These are phyloP conservation scores for Leishmania amazonensis DNA, from an alignment of 208 protist species.

Conservation along the genomic window DNA sequence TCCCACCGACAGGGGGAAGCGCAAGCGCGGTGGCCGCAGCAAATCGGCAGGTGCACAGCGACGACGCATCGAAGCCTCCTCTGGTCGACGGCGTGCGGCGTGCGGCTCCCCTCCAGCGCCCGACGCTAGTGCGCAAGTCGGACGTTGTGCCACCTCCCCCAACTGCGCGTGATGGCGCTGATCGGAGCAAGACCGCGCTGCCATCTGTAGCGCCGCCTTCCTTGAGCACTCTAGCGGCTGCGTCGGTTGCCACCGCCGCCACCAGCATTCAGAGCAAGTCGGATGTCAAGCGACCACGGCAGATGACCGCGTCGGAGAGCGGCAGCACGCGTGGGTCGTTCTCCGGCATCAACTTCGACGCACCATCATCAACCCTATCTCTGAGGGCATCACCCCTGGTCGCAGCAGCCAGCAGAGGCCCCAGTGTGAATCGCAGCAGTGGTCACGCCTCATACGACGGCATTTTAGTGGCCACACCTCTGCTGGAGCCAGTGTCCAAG, in stretches of 20 bases:
- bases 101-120: conserved; percentile 20
- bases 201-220: neutral
- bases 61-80: neutral
- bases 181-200: neutral
- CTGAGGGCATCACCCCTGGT: neutral
- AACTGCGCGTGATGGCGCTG: neutral
- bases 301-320: conserved; percentile 3
- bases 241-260: neutral
- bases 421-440: neutral
- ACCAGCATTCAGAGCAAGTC: neutral
- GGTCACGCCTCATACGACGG: neutral
- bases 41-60: neutral
- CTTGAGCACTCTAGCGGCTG: neutral
- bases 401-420: neutral
- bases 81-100: conserved; percentile 2
- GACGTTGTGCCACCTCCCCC: neutral
- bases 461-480: neutral
- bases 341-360: neutral
- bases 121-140: conserved; percentile 15
- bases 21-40: neutral
- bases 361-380: neutral
- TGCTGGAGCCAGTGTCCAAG: neutral
- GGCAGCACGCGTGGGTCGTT: neutral
- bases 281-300: conserved; percentile 2
- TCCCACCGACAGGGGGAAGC: neutral